Evolutionary conservation across 129 eudicot genomes (phyloP), one percentile per base, ranked within the genome.

Genomic region (Centrapalus pauciflorus): DNA sequence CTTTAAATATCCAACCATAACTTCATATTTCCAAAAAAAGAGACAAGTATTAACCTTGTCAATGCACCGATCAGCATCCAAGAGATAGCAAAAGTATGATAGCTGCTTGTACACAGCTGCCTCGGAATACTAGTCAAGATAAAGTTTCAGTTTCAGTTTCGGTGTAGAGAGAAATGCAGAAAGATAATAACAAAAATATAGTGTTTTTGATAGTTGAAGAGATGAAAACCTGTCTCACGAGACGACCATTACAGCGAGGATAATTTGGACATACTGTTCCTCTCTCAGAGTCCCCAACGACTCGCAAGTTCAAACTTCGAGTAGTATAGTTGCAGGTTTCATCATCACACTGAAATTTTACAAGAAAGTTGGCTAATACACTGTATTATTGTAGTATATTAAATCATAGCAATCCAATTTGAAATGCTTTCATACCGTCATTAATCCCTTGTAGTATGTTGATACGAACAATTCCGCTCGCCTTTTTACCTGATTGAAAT

Each of bases 201-300:
- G 23, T 46, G 10, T 6, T 19, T 26, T 33, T 32, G 33, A 43
- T 24, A 3, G 43, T 27, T n/a, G 3, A 45, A 32, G 19, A 32
- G 55, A 70, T 51, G 11, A 8, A 74, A 14, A 89, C 99, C 99
- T 89, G 83, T 80, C 95, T 86, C 52, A 80, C 68, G 11, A 94
- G 94, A 41, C 74, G 94, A 3, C 99, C 99, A 33, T 84, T 89
- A 68, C 99, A 94, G 37, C 79, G 85, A 45, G 99, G 99, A 61
- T 94, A 94, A 71, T 89, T 89, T 41, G 94, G 97, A 77, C 99
- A 94, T 25, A 85, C 73, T 5, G 97, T 89, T 74, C 99, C 97
- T 84, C 90, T 84, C 71, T 86, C 95, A 3, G 90, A 80, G 75
- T 94, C 97, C 25, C 95, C 99, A 52, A 89, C 29, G 11, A 83